Conservation (phyloP, 495 filamentous ascomycete genomes). For the Podospora fimiseda region DNA sequence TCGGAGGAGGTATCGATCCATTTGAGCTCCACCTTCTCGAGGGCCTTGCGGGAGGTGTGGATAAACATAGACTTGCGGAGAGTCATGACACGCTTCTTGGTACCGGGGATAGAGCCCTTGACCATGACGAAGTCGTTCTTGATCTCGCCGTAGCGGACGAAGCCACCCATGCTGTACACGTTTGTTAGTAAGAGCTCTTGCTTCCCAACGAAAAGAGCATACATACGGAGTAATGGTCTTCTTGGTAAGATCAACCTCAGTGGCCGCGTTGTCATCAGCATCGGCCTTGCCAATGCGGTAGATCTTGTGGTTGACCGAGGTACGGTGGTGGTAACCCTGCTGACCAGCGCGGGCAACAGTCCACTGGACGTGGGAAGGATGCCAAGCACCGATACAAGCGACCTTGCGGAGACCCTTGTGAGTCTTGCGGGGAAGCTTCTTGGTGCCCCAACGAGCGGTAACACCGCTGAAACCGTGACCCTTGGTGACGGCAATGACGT, state of each 20-base stretch:
- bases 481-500: constrained; percentile 99
- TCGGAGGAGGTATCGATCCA: constrained; percentile 99
- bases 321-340: constrained; percentile 99
- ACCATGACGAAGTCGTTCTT: constrained; percentile 99
- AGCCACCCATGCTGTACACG: constrained; percentile 79
- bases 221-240: constrained; percentile 99
- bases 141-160: constrained; percentile 97
- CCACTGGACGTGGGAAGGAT: constrained; percentile 99
- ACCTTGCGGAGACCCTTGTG: constrained; percentile 99
- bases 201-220: not conserved
- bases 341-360: constrained; percentile 99
- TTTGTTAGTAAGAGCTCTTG: constrained; percentile 12
- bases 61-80: constrained; percentile 98
- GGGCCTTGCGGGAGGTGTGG: constrained; percentile 87
- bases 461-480: constrained; percentile 98
- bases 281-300: constrained; percentile 94
- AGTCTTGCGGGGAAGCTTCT: constrained; percentile 99
- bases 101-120: constrained; percentile 95
- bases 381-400: constrained; percentile 99
- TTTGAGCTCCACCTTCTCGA: constrained; percentile 99
- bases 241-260: constrained; percentile 95
- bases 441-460: constrained; percentile 97
- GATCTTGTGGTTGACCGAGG: constrained; percentile 99
- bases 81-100: constrained; percentile 99
- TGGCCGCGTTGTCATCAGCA: constrained; percentile 85